Conservation (phyloP, 1,284 basidiomycete species). For the Irpex rosettiformis region DNA sequence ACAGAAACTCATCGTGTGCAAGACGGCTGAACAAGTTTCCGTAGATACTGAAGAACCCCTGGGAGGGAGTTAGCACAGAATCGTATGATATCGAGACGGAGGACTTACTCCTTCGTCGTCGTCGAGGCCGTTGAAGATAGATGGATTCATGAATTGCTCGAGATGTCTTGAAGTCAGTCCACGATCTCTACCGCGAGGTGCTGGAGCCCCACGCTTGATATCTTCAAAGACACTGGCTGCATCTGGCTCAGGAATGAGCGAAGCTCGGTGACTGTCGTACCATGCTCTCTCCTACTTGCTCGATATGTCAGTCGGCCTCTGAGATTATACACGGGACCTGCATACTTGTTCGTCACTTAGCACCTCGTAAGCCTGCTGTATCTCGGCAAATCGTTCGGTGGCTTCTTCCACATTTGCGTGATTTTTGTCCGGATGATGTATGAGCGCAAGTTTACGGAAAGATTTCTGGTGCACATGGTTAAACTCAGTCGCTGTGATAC, state of each 20-base stretch:
- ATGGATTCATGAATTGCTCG: conserved; percentile 81
- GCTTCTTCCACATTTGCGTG: conserved; percentile 80
- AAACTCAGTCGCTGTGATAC: conserved; percentile 5
- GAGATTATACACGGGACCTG: not conserved
- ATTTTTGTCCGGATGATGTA: conserved; percentile 92
- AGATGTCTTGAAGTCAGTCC: conserved; percentile 83
- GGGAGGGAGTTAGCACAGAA: not conserved
- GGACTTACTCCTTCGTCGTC: conserved; percentile 64
- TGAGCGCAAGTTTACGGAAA: conserved; percentile 78
- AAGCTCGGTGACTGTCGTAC: conserved; percentile 95
- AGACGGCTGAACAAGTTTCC: conserved; percentile 86
- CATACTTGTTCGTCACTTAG: conserved; percentile 90
- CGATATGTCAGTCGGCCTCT: conserved; percentile 8
- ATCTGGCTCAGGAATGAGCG: conserved; percentile 81
- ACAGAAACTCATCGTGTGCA: conserved; percentile 75
- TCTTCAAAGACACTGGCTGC: conserved; percentile 82
- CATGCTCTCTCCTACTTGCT: conserved; percentile 88
- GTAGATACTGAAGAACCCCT: conserved; percentile 94
- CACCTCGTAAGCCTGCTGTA: conserved; percentile 96
- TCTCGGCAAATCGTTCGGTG: conserved; percentile 81
- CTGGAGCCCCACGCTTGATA: conserved; percentile 69
- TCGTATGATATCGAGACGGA: not conserved
- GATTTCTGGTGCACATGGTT: conserved; percentile 52
- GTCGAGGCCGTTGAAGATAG: conserved; percentile 69
- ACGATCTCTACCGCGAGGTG: conserved; percentile 69